Percentiles rank a stretch among this genome's conserved stretches.
Evolutionary conservation across 257 asterid species (phyloP).

Genomic region (Solanum medicagineum): DNA sequence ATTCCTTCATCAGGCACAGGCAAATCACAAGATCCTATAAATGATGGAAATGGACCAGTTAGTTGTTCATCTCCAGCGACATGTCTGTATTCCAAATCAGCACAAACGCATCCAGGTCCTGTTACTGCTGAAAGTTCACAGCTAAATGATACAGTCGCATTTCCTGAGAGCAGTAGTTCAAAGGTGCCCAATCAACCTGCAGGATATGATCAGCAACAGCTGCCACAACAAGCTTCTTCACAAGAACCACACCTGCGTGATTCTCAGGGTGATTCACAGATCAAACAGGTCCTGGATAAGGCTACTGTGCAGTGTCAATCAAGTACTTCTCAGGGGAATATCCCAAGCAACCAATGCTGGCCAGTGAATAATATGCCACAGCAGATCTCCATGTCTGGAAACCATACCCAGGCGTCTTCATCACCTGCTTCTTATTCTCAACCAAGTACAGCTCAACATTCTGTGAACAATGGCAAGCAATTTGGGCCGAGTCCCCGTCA

Average conservation of each 20-base stretch:
- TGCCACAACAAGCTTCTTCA: not conserved
- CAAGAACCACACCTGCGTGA: not conserved
- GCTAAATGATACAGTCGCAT: constrained; percentile 10
- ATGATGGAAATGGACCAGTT: constrained; percentile 12
- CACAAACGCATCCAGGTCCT: constrained; percentile 8
- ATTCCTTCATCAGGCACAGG: constrained; percentile 7
- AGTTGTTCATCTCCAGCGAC: constrained; percentile 8
- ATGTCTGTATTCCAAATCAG: constrained; percentile 2
- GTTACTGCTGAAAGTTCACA: constrained; percentile 8
- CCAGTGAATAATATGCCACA: constrained; percentile 7
- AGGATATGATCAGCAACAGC: constrained; percentile 8
- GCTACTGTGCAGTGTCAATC: constrained; percentile 4
- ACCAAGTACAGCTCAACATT: constrained; percentile 9
- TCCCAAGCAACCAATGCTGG: constrained; percentile 5
- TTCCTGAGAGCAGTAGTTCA: constrained; percentile 13
- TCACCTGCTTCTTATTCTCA: constrained; percentile 24
- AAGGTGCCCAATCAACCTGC: constrained; percentile 6
- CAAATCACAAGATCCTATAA: not conserved
- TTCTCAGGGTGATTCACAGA: constrained; percentile 9
- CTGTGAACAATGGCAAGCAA: constrained; percentile 16
- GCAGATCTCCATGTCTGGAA: constrained; percentile 4
- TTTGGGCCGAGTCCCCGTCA: not conserved
- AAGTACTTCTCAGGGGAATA: constrained; percentile 11
- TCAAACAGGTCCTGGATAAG: not conserved
- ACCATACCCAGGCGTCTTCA: constrained; percentile 9